Evolutionary conservation across 768 basidiomycete genomes (phyloP).

Genomic region (Mrakia blollopis): DNA sequence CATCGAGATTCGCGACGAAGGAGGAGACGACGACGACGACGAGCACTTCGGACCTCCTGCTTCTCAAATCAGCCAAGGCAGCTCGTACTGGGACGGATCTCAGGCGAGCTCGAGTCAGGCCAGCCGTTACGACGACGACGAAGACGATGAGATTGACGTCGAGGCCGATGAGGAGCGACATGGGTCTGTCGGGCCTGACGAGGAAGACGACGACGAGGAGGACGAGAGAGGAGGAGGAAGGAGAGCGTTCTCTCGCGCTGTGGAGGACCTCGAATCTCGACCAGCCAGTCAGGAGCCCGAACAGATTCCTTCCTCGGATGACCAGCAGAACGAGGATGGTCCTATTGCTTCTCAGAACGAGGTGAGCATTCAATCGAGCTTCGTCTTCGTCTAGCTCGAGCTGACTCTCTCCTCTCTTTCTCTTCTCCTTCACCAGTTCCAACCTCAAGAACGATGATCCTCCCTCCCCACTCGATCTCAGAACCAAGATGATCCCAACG

Average conservation of each 20-base stretch:
- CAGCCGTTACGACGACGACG: constrained; percentile 1
- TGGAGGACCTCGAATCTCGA: not conserved
- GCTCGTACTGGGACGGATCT: not conserved
- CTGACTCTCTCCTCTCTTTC: not conserved
- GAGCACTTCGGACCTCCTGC: not conserved
- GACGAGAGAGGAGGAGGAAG: not conserved
- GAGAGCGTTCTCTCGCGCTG: not conserved
- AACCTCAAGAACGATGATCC: not conserved
- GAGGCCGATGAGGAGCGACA: not conserved
- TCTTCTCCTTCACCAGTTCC: not conserved
- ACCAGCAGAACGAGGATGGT: not conserved
- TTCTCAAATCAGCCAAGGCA: not conserved
- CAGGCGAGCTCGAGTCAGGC: not conserved
- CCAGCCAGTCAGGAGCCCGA: not conserved
- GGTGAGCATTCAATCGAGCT: no score
- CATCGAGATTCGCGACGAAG: not conserved
- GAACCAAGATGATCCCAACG: not conserved
- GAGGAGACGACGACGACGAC: not conserved
- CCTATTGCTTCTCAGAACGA: no score
- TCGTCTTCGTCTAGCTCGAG: not conserved
- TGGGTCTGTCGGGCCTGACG: not conserved
- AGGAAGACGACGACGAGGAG: not conserved
- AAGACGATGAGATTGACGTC: not conserved
- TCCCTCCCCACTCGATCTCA: not conserved
- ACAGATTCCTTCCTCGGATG: not conserved